Conservation (phyloP, 2,329 filamentous ascomycete genomes). For the Sphaceloma murrayae region DNA sequence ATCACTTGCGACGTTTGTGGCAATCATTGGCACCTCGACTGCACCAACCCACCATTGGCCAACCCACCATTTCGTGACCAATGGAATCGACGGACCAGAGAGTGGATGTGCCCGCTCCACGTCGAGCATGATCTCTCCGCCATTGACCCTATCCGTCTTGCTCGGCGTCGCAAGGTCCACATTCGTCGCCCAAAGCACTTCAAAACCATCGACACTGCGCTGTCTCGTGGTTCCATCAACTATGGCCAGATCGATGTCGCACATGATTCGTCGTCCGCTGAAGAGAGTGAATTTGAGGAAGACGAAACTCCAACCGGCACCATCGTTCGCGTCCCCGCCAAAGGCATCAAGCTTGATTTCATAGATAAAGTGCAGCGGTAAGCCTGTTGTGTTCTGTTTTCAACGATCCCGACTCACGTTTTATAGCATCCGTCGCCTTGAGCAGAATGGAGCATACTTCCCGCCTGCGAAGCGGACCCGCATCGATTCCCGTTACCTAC, state of each 20-base stretch:
- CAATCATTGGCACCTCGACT: constrained; percentile 85
- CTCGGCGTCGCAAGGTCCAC: constrained; percentile 30
- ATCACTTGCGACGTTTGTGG: constrained; percentile 78
- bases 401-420: constrained; percentile 21
- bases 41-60: constrained; percentile 72
- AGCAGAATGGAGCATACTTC: constrained; percentile 9
- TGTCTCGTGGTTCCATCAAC: constrained; percentile 52
- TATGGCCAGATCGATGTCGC: constrained; percentile 40
- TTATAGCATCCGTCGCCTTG: not conserved
- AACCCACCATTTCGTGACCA: constrained; percentile 55
- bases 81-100: constrained; percentile 49
- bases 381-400: constrained; percentile 16
- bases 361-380: constrained; percentile 51
- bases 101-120: constrained; percentile 86
- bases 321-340: constrained; percentile 37
- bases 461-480: constrained; percentile 1
- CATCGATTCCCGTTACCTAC: constrained; percentile 18
- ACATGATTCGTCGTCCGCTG: constrained; percentile 35
- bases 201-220: constrained; percentile 37
- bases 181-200: constrained; percentile 44
- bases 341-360: constrained; percentile 46
- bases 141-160: constrained; percentile 35
- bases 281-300: constrained; percentile 39
- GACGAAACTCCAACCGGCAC: constrained; percentile 31
- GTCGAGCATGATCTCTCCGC: constrained; percentile 62